Conservation (phyloP, 139 green algal species). For the Coelastrella sp. region DNA sequence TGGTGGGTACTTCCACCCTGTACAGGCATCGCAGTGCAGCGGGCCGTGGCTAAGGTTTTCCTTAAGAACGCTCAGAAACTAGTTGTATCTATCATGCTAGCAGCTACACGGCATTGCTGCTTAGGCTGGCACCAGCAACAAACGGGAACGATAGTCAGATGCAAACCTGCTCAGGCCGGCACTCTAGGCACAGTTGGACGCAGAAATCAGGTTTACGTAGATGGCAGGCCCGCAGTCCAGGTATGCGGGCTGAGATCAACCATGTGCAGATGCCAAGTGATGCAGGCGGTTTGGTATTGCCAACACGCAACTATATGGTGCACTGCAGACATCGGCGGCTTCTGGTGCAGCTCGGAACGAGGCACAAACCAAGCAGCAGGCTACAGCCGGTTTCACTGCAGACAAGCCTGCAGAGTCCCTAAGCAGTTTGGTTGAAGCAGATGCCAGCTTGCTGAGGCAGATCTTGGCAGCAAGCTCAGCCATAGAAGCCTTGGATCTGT, state of each 20-base stretch:
- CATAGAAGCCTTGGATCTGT: constrained; percentile 34
- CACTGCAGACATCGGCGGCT: background rate
- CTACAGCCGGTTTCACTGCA: background rate
- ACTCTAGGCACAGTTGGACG: background rate
- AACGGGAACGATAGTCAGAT: background rate
- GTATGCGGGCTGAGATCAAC: background rate
- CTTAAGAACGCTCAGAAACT: too few species aligned
- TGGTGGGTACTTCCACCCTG: too few species aligned
- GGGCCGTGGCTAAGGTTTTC: too few species aligned
- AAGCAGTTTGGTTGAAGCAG: background rate
- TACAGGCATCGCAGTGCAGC: too few species aligned
- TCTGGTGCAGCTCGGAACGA: constrained; percentile 1
- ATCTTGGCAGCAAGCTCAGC: background rate
- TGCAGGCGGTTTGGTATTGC: too few species aligned
- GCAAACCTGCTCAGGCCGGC: background rate
- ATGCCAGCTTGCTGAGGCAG: constrained; percentile 25
- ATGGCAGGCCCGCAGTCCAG: background rate
- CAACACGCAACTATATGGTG: too few species aligned
- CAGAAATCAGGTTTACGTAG: background rate
- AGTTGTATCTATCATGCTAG: background rate
- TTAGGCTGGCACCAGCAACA: background rate
- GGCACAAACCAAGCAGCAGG: background rate
- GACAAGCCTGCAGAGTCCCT: background rate
- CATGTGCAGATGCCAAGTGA: too few species aligned
- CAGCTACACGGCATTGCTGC: background rate